These are phyloP conservation scores for Aureobasidium uvarum DNA, from an alignment of 2,329 filamentous ascomycete species.

Conservation along the genomic window DNA sequence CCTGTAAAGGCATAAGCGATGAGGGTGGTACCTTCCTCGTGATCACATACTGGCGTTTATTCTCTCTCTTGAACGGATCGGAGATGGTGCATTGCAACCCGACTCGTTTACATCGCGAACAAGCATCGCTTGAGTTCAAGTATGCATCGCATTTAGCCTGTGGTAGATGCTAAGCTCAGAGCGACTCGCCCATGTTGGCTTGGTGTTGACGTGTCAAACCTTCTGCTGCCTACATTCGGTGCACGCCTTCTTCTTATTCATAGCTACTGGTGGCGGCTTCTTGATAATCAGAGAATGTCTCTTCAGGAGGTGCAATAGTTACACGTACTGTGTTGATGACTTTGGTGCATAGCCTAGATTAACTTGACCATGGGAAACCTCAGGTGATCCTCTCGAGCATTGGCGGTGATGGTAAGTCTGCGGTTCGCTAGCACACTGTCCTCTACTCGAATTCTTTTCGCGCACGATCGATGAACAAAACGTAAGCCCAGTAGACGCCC, in stretches of 20 bases:
- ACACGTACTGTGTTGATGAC: neutral
- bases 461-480: neutral
- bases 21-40: neutral
- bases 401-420: neutral
- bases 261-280: neutral
- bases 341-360: neutral
- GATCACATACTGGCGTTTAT: constrained; percentile 16
- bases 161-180: neutral
- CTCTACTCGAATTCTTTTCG: neutral
- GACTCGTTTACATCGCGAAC: constrained; percentile 5
- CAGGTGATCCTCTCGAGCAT: neutral
- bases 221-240: constrained; percentile 22
- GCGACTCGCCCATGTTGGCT: neutral
- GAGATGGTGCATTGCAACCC: neutral
- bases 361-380: neutral
- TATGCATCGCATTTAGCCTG: constrained; percentile 22
- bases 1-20: neutral
- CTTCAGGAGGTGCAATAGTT: too few relatives aligned
- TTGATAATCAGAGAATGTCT: neutral
- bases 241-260: constrained; percentile 18
- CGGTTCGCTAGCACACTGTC: neutral
- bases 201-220: constrained; percentile 1
- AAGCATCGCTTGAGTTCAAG: neutral
- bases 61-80: constrained; percentile 1
- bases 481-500: neutral